Base-by-base conservation (phyloP, 345 rosid genomes). In the Salix caprea region DNA sequence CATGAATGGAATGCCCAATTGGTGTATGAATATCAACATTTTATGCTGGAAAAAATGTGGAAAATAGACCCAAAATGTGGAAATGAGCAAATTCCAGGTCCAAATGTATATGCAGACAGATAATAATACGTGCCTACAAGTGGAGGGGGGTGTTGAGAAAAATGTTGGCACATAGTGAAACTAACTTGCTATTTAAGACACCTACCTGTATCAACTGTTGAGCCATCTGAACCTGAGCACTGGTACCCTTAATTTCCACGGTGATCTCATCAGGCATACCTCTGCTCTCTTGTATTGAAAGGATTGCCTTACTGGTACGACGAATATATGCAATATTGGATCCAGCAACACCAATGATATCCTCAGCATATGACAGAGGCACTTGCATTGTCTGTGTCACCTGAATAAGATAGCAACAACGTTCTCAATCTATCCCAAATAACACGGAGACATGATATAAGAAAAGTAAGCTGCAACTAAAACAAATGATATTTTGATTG, bases 261-360 rank as follows among this genome's bases (percentile, higher is more conserved):
- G 77, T 71, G 13, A 82, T 82, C 85, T 79, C 78, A 74, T 85
- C 85, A n/a, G 82, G 80, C 18, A 72, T 76, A 36, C 77, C 81
- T 52, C 82, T 78, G 74, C 79, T 79, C 79, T 77, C 83, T 66
- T 82, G 75, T 52, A 82, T 65, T 7, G 77, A 79, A 64, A 79
- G 81, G 52, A 77, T 72, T 52, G 87, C 85, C 74, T 83, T 73
- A 46, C 87, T 84, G 19, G 46, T 65, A 5, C 77, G 81, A 26
- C 85, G 85, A 66, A 85, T 85, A 68, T 77, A 82, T 11, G 81
- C 87, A 48, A 85, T 85, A 64, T 85, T 82, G 12, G 79, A 67
- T 76, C 85, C 87, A 54, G 69, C 79, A 61, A 77, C 65, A 48
- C 87, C 87, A 32, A 82, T 81, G 56, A 84, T 82, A 65, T 79